Evolutionary conservation across 139 green algal genomes (phyloP).

Genomic region (Micractinium conductrix): DNA sequence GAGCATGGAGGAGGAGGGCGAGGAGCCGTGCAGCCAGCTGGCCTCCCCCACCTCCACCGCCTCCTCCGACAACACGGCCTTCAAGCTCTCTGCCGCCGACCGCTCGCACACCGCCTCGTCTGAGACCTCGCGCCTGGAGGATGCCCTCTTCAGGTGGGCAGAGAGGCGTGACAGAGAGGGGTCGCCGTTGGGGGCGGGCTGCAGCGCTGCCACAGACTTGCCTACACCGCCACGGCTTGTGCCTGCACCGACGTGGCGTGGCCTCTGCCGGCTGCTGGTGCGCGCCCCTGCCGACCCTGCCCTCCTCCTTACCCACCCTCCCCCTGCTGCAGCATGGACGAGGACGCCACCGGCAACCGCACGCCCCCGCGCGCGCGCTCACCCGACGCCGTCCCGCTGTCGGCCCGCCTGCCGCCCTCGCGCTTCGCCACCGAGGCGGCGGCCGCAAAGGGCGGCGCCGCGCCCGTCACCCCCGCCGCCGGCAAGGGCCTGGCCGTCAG

Average conservation of each 20-base stretch:
- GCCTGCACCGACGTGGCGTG: no score
- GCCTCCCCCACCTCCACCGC: slow-evolving; percentile 14
- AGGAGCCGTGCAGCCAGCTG: no score
- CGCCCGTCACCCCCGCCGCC: slow-evolving; percentile 16
- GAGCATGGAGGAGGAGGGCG: slow-evolving; percentile 20
- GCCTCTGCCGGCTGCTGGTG: not conserved
- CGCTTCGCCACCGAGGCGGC: slow-evolving; percentile 16
- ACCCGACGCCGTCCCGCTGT: not conserved
- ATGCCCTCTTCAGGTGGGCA: slow-evolving; percentile 16
- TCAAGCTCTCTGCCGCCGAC: slow-evolving; percentile 1
- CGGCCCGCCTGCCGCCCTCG: slow-evolving; percentile 24
- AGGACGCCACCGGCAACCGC: slow-evolving; percentile 22
- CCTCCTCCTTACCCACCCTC: not conserved
- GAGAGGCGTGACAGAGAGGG: no score
- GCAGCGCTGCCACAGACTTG: no score
- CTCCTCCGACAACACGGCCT: slow-evolving; percentile 7
- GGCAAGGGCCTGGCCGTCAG: not conserved
- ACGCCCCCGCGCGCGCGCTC: slow-evolving; percentile 33
- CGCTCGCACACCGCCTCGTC: not conserved
- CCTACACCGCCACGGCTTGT: no score
- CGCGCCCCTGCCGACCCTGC: not conserved
- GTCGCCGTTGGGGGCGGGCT: no score
- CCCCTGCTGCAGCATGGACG: slow-evolving; percentile 32
- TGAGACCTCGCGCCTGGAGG: slow-evolving; percentile 16
- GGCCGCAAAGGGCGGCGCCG: not conserved